These are phyloP conservation scores for Neocatenulostroma microsporum DNA, from an alignment of 2,329 filamentous ascomycete genomes.

Conservation along the genomic window DNA sequence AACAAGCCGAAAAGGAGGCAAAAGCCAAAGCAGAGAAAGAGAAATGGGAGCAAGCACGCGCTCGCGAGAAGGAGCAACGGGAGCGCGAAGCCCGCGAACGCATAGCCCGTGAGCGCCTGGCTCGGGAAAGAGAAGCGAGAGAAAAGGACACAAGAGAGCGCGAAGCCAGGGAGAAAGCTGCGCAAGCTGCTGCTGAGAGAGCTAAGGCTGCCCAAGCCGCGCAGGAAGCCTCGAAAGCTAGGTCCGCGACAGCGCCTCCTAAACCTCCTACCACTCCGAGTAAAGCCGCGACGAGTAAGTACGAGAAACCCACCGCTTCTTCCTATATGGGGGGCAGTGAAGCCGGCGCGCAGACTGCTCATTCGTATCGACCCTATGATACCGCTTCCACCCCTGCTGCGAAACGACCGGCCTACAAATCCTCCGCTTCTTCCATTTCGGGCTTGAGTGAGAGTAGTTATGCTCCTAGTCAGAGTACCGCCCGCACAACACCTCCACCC, in stretches of 20 bases:
- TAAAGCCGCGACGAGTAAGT: conserved; percentile 42
- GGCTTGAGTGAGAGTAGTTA: conserved; percentile 80
- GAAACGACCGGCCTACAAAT: conserved; percentile 38
- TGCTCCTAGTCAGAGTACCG: conserved; percentile 73
- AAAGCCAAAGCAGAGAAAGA: conserved; percentile 43
- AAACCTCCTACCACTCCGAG: conserved; percentile 27
- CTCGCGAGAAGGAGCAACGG: conserved; percentile 41
- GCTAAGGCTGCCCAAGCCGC: conserved; percentile 32
- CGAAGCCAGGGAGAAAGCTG: too few species aligned
- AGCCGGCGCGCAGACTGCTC: conserved; percentile 43
- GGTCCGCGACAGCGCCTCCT: too few species aligned
- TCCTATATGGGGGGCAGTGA: conserved; percentile 55
- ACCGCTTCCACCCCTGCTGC: conserved; percentile 33
- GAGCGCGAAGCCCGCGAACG: conserved; percentile 43
- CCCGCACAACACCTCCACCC: conserved; percentile 73
- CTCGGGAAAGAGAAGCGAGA: conserved; percentile 30
- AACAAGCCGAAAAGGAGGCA: conserved; percentile 40
- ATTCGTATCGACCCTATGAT: conserved; percentile 27
- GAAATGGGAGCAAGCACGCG: conserved; percentile 44
- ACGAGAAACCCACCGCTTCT: conserved; percentile 46
- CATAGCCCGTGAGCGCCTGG: conserved; percentile 32
- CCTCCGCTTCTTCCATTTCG: conserved; percentile 31
- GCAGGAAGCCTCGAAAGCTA: too few species aligned
- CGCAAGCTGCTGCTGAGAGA: conserved; percentile 27
- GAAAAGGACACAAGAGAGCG: conserved; percentile 36